A percentile compares a stretch with the other conserved stretches of the same genome.
Conservation (phyloP, 352 stramenopile genomes). For the Thalassiosira allenii region DNA sequence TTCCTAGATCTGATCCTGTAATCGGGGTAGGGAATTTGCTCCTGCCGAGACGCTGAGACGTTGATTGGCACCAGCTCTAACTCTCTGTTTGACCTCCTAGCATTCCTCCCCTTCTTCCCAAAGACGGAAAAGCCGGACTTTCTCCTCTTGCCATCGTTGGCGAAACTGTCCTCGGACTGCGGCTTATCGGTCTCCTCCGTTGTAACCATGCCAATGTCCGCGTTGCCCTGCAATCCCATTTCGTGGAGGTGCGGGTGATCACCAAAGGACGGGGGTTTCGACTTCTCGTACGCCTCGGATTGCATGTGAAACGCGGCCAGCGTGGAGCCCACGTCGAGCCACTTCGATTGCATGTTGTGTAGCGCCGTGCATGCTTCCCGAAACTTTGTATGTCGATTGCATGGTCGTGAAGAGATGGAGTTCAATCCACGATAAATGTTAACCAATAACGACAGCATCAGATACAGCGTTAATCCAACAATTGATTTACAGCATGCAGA, state of each 20-base stretch:
- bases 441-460: too few relatives aligned
- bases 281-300: constrained; percentile 39
- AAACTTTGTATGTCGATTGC: constrained; percentile 12
- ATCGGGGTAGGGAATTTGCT: constrained; percentile 8
- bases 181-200: constrained; percentile 11
- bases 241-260: constrained; percentile 40
- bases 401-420: background rate
- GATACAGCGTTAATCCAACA: too few relatives aligned
- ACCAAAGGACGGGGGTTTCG: constrained; percentile 64
- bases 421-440: too few relatives aligned
- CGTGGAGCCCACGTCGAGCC: constrained; percentile 55
- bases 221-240: constrained; percentile 9
- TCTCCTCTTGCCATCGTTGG: background rate
- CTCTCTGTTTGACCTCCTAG: background rate
- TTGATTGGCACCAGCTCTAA: background rate
- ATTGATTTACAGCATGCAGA: too few relatives aligned
- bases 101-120: background rate
- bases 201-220: background rate
- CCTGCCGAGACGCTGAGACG: background rate
- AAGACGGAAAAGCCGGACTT: background rate
- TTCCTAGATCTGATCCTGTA: constrained; percentile 18
- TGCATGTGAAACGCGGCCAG: constrained; percentile 73
- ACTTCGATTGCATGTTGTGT: constrained; percentile 71
- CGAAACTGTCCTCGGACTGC: background rate
- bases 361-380: constrained; percentile 66